These are phyloP conservation scores for Phlegmacium glaucopus DNA, from an alignment of 768 basidiomycete species.

Conservation along the genomic window DNA sequence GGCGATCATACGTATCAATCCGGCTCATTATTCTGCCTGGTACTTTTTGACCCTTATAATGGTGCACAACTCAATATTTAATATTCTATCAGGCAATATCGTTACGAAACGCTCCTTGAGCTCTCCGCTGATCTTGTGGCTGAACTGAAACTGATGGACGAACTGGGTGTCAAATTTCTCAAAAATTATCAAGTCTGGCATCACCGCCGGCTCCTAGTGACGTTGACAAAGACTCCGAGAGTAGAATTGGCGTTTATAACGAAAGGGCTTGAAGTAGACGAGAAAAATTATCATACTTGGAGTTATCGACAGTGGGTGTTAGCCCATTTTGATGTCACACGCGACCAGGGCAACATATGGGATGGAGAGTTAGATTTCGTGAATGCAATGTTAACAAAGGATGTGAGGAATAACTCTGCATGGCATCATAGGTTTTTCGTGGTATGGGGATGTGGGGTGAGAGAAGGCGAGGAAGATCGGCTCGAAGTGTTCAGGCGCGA, in stretches of 20 bases:
- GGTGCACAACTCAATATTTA: background rate
- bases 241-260: conserved; percentile 83
- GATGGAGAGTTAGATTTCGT: conserved; percentile 70
- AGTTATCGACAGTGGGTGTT: conserved; percentile 95
- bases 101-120: conserved; percentile 80
- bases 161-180: conserved; percentile 75
- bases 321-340: conserved; percentile 56
- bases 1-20: conserved; percentile 84
- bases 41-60: conserved; percentile 32
- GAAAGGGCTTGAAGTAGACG: conserved; percentile 65
- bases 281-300: conserved; percentile 99
- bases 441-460: conserved; percentile 65
- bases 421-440: conserved; percentile 97
- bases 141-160: conserved; percentile 86
- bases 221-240: conserved; percentile 44
- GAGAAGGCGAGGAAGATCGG: conserved; percentile 59
- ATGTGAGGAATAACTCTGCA: conserved; percentile 94
- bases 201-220: conserved; percentile 76
- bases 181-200: conserved; percentile 99
- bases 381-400: conserved; percentile 63
- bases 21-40: conserved; percentile 98
- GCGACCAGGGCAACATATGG: conserved; percentile 45
- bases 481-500: conserved; percentile 64
- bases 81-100: conserved; percentile 84
- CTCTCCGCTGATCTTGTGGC: conserved; percentile 44